Evolutionary conservation across 208 protist species (phyloP), one percentile per base, ranked within the genome.

Genomic region (Sergeia podlipaevii): DNA sequence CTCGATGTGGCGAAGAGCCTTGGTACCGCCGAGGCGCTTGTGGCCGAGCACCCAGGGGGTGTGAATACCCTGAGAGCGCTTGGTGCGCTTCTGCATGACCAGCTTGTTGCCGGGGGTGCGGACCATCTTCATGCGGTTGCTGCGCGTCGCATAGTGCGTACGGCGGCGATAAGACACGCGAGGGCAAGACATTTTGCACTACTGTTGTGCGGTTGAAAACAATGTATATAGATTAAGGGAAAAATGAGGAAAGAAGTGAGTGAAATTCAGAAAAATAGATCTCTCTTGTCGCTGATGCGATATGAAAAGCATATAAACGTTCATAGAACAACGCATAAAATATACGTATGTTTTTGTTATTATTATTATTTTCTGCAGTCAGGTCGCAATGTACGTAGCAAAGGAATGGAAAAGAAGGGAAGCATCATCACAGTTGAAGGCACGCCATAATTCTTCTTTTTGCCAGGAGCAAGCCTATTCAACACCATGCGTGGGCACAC

Each of bases 61-160:
- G 68, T 95, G 91, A 65, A 96, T 87, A 41, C 80, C 89, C 63
- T 93, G 86, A 49, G 76, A 96, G 55, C 77, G 77, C 89, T 99
- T 99, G 51, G 69, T 81, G 32, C 83, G 69, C 82, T 98, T 98
- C 74, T 98, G 96, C 77, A 96, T 83, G 23, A 86, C 74, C 21
- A 97, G 74, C 29, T 66, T 71, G 47, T 91, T 89, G 64, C 92
- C 92, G 24, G 74, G 72, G 30, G 64, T 79, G 53, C 74, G 67
- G 11, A 65, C 55, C 17, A 70, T 60, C 27, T 54, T 70, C 56
- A 68, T 85, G 52, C 69, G 66, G 51, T 80, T 71, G 37, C 71
- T 36, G 33, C 61, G 61, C 21, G 43, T 77, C 24, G 67, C 64
- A 41, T 80, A 77, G 58, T 80, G 74, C 60, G 65, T 72, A 41